Evolutionary conservation across 73 alveolate species (phyloP).

Genomic region (Durusdinium trenchii): DNA sequence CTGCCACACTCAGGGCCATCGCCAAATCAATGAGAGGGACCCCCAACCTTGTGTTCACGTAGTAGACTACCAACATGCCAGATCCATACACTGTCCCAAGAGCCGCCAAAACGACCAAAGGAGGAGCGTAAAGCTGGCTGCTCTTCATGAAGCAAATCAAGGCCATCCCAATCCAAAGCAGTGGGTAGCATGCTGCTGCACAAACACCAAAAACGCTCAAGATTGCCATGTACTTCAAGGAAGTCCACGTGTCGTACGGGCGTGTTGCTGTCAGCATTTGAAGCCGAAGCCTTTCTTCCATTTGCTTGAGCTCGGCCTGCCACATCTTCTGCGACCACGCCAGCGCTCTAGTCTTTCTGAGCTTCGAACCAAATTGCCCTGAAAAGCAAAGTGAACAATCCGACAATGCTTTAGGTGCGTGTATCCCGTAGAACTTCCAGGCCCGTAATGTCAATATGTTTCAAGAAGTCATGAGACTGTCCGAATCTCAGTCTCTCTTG

Average conservation of each 20-base stretch:
- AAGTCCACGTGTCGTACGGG: slow-evolving; percentile 27
- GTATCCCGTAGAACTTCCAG: too few species aligned
- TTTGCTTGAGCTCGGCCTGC: slow-evolving; percentile 38
- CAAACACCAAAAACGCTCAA: slow-evolving; percentile 19
- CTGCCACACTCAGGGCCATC: neutral
- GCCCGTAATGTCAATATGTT: too few species aligned
- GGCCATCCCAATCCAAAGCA: slow-evolving; percentile 29
- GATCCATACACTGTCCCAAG: slow-evolving; percentile 28
- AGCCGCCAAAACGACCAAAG: slow-evolving; percentile 36
- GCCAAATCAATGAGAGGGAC: slow-evolving; percentile 7
- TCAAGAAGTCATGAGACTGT: neutral
- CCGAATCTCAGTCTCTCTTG: neutral
- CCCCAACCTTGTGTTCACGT: neutral
- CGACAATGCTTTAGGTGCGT: too few species aligned
- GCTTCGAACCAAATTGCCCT: neutral
- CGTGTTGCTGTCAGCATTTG: slow-evolving; percentile 35
- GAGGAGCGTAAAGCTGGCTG: slow-evolving; percentile 51
- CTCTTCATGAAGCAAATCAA: slow-evolving; percentile 7
- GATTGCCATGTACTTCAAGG: neutral
- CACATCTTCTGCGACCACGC: slow-evolving; percentile 9
- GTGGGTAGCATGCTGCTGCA: slow-evolving; percentile 24
- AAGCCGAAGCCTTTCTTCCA: slow-evolving; percentile 43
- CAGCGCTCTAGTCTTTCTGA: neutral
- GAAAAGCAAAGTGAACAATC: too few species aligned
- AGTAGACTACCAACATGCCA: slow-evolving; percentile 28